These are phyloP conservation scores for Globisporangium lucens DNA, from an alignment of 352 stramenopile genomes.

Conservation along the genomic window DNA sequence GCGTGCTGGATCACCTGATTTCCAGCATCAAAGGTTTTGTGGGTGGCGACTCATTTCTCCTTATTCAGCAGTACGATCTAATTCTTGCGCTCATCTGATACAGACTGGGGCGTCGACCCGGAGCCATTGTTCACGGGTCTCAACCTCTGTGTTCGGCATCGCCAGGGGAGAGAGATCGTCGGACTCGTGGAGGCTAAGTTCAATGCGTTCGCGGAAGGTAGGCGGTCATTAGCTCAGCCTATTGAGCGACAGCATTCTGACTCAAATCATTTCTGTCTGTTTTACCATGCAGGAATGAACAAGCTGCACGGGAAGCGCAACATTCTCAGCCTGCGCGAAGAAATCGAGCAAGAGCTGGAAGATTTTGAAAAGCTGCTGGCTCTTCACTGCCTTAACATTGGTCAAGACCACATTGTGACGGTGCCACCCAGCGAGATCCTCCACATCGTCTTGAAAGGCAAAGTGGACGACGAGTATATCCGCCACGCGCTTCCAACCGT, in stretches of 20 bases:
- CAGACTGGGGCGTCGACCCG: constrained; percentile 66
- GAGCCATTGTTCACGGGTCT: constrained; percentile 63
- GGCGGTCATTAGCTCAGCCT: background rate
- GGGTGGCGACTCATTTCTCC: background rate
- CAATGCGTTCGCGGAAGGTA: constrained; percentile 37
- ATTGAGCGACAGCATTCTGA: constrained; percentile 12
- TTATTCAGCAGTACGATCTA: background rate
- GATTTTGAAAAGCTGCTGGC: constrained; percentile 63
- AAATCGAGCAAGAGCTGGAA: constrained; percentile 68
- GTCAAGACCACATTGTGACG: constrained; percentile 32
- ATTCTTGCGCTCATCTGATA: background rate
- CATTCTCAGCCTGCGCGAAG: constrained; percentile 49
- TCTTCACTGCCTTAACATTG: constrained; percentile 59
- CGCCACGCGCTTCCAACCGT: constrained; percentile 56
- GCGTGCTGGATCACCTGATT: constrained; percentile 53
- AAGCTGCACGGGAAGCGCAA: constrained; percentile 45
- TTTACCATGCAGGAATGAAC: constrained; percentile 39
- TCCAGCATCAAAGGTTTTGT: constrained; percentile 49
- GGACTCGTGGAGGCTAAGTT: constrained; percentile 47
- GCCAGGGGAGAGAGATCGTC: constrained; percentile 38
- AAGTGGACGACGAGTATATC: constrained; percentile 55
- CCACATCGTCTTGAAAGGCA: constrained; percentile 47
- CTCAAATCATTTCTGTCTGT: background rate
- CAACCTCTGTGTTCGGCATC: constrained; percentile 58
- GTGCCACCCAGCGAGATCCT: constrained; percentile 57